Base-by-base conservation (phyloP, 1,284 basidiomycete genomes). In the Apiotrichum siamense region DNA sequence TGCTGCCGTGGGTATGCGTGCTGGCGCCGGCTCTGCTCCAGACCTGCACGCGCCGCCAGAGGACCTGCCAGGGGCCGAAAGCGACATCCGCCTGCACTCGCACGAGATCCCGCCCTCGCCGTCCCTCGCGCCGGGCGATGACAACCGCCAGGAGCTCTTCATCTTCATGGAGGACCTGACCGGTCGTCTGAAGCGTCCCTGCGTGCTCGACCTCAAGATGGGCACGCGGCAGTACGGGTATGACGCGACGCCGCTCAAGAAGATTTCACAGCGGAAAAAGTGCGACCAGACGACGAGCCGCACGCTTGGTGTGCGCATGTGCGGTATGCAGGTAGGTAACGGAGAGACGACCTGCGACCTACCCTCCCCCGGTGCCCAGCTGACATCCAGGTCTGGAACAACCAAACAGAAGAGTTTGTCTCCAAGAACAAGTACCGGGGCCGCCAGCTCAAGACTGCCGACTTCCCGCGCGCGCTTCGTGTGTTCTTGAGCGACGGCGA, bases 131-230 rank as follows among this genome's bases (percentile, higher is more conserved):
- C n/a, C n/a, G n/a, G 53, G 24, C 10, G 68, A 69, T 17, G 67
- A 64, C 12, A 83, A 87, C 1, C 83, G 93, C 17, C 92, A 96
- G 73, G 92, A 97, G 70, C 87, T 97, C 67, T 99, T 98, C 73
- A 92, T 99, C 62, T 80, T 98, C 57, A 94, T 99, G 89, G 94
- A 99, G 74, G 96, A 99, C 68, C 77, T 99, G 39, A 99, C 94
- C 1, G 96, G 96, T 20, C 79, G 87, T n/a, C 75, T 97, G 61
- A 93, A 88, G 71, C 83, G 83, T 47, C 90, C 96, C 4, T 99
- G 94, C 67, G 96, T 99, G 37, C 82, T 98, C 59, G 94, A 99
- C 74, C 78, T 98, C 64, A 99, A 98, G 79, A 98, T 98, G 94
- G 94, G 94, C 13, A 97, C 93, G 29, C 80, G 94, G 37, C 94